Evolutionary conservation across 768 basidiomycete genomes (phyloP).

Genomic region (Leccinellum luteum): DNA sequence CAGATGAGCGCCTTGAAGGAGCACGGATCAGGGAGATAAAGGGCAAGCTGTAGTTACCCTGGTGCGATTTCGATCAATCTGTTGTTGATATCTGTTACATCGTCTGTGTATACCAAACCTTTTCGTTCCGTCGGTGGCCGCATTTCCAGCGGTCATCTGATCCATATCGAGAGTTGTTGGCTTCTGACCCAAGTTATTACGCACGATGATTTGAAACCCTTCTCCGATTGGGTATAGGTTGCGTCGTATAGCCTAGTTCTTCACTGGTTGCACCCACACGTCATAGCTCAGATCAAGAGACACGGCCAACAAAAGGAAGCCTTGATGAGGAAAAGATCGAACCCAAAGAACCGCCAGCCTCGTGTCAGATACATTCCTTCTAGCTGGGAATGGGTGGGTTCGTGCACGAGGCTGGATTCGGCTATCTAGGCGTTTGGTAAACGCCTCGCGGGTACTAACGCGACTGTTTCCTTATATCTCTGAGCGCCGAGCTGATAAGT

Average conservation of each 20-base stretch:
- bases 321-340: conserved; percentile 9
- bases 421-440: neutral
- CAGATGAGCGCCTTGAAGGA: conserved; percentile 44
- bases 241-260: neutral
- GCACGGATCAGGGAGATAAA: conserved; percentile 40
- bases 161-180: neutral
- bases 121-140: neutral
- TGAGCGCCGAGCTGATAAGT: neutral
- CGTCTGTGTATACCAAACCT: neutral
- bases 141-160: neutral
- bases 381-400: neutral
- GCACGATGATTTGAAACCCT: neutral
- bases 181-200: neutral
- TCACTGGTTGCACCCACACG: neutral
- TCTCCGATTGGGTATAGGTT: neutral
- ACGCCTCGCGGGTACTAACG: conserved; percentile 10
- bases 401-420: neutral
- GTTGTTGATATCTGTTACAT: neutral
- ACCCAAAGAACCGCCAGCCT: neutral
- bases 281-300: neutral
- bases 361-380: conserved; percentile 11
- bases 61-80: neutral
- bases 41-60: conserved; percentile 36
- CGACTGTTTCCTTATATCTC: neutral
- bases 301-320: conserved; percentile 17